Percentiles rank a stretch among this genome's conserved stretches.
Conservation (phyloP, 495 filamentous ascomycete genomes). For the Saxophila tyrrhenica region DNA sequence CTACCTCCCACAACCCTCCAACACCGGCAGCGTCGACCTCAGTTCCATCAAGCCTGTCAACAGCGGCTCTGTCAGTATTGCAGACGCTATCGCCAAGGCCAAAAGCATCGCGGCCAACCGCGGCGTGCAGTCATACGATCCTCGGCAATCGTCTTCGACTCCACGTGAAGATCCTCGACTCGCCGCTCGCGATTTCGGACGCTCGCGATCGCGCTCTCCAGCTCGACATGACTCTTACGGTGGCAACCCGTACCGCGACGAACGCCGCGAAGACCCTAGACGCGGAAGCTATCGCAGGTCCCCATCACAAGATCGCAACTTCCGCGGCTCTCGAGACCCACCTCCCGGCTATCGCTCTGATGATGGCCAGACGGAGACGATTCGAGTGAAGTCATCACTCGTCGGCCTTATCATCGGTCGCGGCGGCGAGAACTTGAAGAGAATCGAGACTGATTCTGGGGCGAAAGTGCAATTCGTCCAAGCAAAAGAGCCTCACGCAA, state of each 20-base stretch:
- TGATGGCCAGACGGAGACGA: slow-evolving; percentile 55
- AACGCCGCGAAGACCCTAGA: slow-evolving; percentile 54
- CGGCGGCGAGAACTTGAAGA: slow-evolving; percentile 68
- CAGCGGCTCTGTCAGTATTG: slow-evolving; percentile 60
- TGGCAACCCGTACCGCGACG: slow-evolving; percentile 64
- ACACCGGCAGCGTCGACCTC: slow-evolving; percentile 59
- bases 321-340: slow-evolving; percentile 30
- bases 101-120: slow-evolving; percentile 60
- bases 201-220: slow-evolving; percentile 61
- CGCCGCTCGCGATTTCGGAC: slow-evolving; percentile 39
- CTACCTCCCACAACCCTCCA: slow-evolving; percentile 52
- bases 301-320: slow-evolving; percentile 32
- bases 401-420: slow-evolving; percentile 78
- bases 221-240: slow-evolving; percentile 48
- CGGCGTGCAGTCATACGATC: slow-evolving; percentile 39
- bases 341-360: slow-evolving; percentile 7
- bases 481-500: slow-evolving; percentile 50
- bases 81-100: slow-evolving; percentile 63
- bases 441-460: slow-evolving; percentile 62
- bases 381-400: slow-evolving; percentile 63
- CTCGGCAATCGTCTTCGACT: slow-evolving; percentile 16
- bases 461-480: slow-evolving; percentile 74
- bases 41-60: slow-evolving; percentile 61
- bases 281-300: slow-evolving; percentile 27
- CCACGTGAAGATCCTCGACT: slow-evolving; percentile 30